Evolutionary conservation across 768 basidiomycete genomes (phyloP), one percentile per base, ranked within the genome.

Genomic region (Pleurotus pulmonarius): DNA sequence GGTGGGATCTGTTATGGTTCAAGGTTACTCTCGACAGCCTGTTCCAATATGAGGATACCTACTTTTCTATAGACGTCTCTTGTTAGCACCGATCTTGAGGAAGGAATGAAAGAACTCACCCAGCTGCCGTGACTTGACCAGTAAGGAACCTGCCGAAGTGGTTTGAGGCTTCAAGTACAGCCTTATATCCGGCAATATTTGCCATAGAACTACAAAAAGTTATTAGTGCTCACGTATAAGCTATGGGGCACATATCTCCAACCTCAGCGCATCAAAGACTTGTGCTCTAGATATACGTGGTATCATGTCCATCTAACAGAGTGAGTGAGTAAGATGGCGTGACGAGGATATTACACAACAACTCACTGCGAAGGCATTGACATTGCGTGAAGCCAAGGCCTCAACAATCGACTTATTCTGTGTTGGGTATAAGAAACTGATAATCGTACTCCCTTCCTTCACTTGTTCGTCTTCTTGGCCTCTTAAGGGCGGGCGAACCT

Each of bases 131-230:
- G 55, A 92, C 90, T 69, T 94, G 92, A 64, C 92, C 92, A 34
- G 92, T 92, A 61, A 94, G 76, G 73, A 92, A 94, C 62, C 92
- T 78, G 64, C 92, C 92, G 64, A 94, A 94, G 65, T 90, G 83
- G 68, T 92, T 93, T 22, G 91, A 90, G 26, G 92, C 92, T 69
- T 94, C 92, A 66, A 94, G 69, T 46, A 94, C 91, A 40, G 92
- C 92, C 69, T 94, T 92, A 70, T 94, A 94, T 11, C 92, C 92
- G n/a, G 91, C 83, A 41, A 92, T 94, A 66, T 94, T 94, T n/a
- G 88, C 86, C 92, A 94, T 94, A 22, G 91, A 93, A 64, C 92
- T 92, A 56, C 5, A 55, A 15, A n/a, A 43, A 26, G 37, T 46
- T 45, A n/a, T 55, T 26, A 59, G 41, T 52, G 37, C n/a, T 48